A percentile compares a stretch with the other conserved stretches of the same genome.
phyloP scores from a whole-genome alignment of 2,329 filamentous ascomycete genomes.

The Chaetomium strumarium region DNA sequence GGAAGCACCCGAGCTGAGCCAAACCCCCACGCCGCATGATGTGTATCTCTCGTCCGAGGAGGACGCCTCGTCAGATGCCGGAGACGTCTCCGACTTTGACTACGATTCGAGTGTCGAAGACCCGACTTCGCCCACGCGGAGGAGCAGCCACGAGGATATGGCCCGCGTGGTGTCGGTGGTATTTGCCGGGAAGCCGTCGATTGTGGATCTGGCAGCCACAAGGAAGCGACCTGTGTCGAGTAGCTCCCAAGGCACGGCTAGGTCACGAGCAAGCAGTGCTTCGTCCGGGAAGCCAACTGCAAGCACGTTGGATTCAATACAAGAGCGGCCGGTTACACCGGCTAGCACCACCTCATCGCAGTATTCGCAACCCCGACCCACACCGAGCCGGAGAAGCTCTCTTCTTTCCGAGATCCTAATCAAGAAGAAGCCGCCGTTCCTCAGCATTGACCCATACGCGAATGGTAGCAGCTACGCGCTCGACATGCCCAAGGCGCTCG shows the following conservation, averaged over 20 bases:
- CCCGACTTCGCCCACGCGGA: constrained; percentile 28
- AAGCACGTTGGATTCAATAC: constrained; percentile 10
- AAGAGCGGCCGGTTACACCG: constrained; percentile 19
- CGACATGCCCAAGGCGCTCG: constrained; percentile 21
- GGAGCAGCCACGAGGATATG: constrained; percentile 47
- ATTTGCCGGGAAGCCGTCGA: constrained; percentile 53
- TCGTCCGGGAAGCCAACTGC: constrained; percentile 17
- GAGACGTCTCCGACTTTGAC: constrained; percentile 44
- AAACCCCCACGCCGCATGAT: constrained; percentile 45
- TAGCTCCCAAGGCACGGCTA: constrained; percentile 31
- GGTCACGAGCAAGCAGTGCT: constrained; percentile 24
- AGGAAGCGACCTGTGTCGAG: constrained; percentile 41
- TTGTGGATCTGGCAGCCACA: constrained; percentile 43
- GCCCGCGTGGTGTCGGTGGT: constrained; percentile 55
- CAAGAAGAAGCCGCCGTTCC: constrained; percentile 41
- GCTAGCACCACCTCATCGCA: constrained; percentile 21
- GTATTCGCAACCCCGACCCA: constrained; percentile 18
- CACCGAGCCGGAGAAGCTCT: constrained; percentile 42
- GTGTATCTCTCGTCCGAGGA: constrained; percentile 61
- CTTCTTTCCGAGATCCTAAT: constrained; percentile 32
- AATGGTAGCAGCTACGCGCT: constrained; percentile 32
- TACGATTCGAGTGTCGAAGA: constrained; percentile 35
- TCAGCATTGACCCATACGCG: constrained; percentile 50
- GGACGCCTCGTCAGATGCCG: constrained; percentile 56
- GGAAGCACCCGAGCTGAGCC: constrained; percentile 27